These are phyloP conservation scores for Gloeostereum incarnatum DNA, from an alignment of 768 basidiomycete species.

Conservation along the genomic window DNA sequence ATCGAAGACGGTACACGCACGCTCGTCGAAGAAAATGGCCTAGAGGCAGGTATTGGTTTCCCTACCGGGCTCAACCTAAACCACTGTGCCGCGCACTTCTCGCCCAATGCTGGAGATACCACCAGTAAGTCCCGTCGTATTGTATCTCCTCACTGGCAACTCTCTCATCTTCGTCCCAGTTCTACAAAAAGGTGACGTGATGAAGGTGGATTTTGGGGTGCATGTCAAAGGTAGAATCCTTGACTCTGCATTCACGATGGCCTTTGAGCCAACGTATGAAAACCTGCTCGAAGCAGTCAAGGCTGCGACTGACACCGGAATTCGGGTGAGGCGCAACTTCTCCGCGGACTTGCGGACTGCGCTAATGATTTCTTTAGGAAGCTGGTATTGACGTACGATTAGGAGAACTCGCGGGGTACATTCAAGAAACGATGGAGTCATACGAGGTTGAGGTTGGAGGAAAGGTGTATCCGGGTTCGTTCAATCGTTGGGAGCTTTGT, in stretches of 20 bases:
- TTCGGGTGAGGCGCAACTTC: constrained; percentile 45
- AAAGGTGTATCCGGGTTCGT: constrained; percentile 69
- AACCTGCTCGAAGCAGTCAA: constrained; percentile 84
- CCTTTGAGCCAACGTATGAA: constrained; percentile 85
- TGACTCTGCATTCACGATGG: constrained; percentile 94
- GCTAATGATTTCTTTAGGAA: constrained; percentile 44
- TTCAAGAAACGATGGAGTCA: constrained; percentile 98
- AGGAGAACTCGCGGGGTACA: constrained; percentile 83
- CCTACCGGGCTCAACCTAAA: constrained; percentile 93
- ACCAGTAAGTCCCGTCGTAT: constrained; percentile 39
- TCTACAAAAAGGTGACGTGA: constrained; percentile 71
- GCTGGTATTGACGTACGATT: constrained; percentile 93
- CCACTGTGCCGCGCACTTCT: constrained; percentile 93
- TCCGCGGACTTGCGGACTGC: constrained; percentile 1
- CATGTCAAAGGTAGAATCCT: constrained; percentile 94
- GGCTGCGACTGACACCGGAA: constrained; percentile 89
- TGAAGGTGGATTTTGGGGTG: constrained; percentile 97
- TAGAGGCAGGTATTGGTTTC: constrained; percentile 87
- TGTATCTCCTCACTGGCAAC: constrained; percentile 4
- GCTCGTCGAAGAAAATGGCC: constrained; percentile 83
- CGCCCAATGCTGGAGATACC: constrained; percentile 90
- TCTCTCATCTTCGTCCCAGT: constrained; percentile 34
- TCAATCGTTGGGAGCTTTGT: background rate
- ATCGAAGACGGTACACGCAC: constrained; percentile 91
- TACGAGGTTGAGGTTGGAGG: constrained; percentile 94